A percentile compares a stretch with the other conserved stretches of the same genome.
Evolutionary conservation across 2,329 filamentous ascomycete genomes (phyloP).

Genomic region (Aspergillus jensenii): DNA sequence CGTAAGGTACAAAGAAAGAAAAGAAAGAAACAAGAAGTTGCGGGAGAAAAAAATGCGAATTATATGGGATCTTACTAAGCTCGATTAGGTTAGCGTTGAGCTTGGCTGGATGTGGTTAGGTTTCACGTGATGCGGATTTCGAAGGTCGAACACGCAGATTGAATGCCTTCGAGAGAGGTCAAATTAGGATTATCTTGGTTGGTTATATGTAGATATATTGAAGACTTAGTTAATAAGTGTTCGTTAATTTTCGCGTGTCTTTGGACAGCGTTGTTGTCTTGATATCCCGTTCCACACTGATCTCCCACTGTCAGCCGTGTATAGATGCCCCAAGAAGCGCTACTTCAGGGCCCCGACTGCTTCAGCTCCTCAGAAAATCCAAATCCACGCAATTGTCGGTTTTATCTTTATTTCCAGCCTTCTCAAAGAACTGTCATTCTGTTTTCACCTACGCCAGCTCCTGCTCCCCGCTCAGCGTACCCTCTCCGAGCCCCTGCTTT

Average conservation of each 20-base stretch:
- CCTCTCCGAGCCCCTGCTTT: not conserved
- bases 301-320: not conserved
- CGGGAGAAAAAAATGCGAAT: conserved; percentile 19
- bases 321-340: conserved; percentile 4
- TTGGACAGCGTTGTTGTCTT: too few species aligned
- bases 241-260: not conserved
- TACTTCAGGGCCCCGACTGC: not conserved
- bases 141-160: not conserved
- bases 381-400: not conserved
- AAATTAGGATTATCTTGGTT: not conserved
- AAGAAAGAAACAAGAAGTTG: conserved; percentile 20
- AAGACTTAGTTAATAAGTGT: not conserved
- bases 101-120: not conserved
- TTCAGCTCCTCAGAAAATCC: not conserved
- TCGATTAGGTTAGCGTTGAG: not conserved
- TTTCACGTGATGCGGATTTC: not conserved
- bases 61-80: conserved; percentile 26
- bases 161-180: not conserved
- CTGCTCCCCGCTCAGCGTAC: not conserved
- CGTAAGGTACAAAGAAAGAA: conserved; percentile 56
- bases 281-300: not conserved
- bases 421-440: not conserved
- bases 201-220: not conserved
- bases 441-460: not conserved
- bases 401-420: not conserved